Base-by-base conservation (phyloP, 768 basidiomycete genomes). In the Dacryopinax primogenitus region DNA sequence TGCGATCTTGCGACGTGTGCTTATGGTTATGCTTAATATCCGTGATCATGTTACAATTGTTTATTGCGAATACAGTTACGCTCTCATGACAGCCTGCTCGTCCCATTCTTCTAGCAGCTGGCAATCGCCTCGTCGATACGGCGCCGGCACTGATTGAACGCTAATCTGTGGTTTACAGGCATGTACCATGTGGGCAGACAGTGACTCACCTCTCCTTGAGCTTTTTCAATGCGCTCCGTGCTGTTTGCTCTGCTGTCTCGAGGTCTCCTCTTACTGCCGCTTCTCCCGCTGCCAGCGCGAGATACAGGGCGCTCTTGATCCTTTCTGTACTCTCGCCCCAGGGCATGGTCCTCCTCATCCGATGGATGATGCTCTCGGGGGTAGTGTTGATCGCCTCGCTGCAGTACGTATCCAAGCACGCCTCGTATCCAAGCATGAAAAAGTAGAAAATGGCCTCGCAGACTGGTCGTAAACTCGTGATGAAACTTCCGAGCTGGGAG, bases 321-420 rank as follows among this genome's bases (percentile, higher is more conserved):
- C 11, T 13, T 18, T 58, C 51, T 30, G 26, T 58, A 21, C 51
- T 58, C 51, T 13, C 51, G 13, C 15, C 13, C 51, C 51, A 58
- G 30, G 51, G 51, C 51, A 58, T 13, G 13, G 26, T 58, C 51
- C 51, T 11, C 51, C 51, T 13, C 51, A 58, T 58, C 51, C 51
- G 12, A 30, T 58, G 51, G 32, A 58, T 58, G 51, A 58, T 58
- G 51, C 51, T 58, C 51, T 58, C 51, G 51, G 51, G 51, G 3
- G 26, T 30, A 26, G 51, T 58, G 51, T 58, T 58, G 51, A 58
- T 58, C 23, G 51, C 51, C 23, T 58, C 51, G 51, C 26, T 58
- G 30, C 51, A 58, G 30, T 58, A 58, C 51, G 51, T 58, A 21
- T 58, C 51, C 26, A 58, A 18, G 51, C 51, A 58, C 3, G 51